These are phyloP conservation scores for Micromonas pusilla DNA, from an alignment of 139 green algal genomes.

Conservation along the genomic window DNA sequence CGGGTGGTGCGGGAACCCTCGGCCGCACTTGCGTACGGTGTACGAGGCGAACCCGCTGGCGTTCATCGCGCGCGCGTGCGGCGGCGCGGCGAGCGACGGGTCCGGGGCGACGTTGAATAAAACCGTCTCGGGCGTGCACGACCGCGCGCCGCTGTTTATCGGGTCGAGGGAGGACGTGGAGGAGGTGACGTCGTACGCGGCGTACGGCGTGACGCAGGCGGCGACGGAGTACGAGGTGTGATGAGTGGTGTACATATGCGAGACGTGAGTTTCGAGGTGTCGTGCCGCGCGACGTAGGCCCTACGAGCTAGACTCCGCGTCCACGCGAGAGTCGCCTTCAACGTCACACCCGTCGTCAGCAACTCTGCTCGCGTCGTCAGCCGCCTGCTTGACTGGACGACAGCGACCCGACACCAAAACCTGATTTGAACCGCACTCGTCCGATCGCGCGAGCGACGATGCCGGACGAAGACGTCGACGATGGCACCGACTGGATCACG, in stretches of 20 bases:
- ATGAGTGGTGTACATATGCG: conserved; percentile 5
- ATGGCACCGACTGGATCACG: too few species aligned
- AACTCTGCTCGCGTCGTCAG: too few species aligned
- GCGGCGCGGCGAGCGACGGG: conserved; percentile 28
- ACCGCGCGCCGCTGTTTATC: conserved; percentile 74
- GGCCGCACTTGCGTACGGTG: conserved; percentile 54
- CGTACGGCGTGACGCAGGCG: conserved; percentile 57
- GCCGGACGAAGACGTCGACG: too few species aligned
- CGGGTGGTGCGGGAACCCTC: conserved; percentile 48
- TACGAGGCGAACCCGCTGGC: conserved; percentile 61
- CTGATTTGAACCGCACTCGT: too few species aligned
- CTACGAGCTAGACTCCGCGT: too few species aligned
- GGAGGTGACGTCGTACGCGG: conserved; percentile 57
- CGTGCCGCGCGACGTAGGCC: too few species aligned
- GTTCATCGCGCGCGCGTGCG: conserved; percentile 49
- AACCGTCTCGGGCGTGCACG: conserved; percentile 57
- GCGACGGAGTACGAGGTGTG: conserved; percentile 45
- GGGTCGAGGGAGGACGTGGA: conserved; percentile 53
- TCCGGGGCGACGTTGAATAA: conserved; percentile 49
- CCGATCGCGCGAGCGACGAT: too few species aligned
- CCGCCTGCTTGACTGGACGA: too few species aligned
- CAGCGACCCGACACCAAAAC: too few species aligned
- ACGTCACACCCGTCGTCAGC: too few species aligned
- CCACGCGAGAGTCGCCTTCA: too few species aligned
- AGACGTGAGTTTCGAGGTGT: too few species aligned